Conservation (phyloP, 345 rosid genomes). For the Laguncularia racemosa region DNA sequence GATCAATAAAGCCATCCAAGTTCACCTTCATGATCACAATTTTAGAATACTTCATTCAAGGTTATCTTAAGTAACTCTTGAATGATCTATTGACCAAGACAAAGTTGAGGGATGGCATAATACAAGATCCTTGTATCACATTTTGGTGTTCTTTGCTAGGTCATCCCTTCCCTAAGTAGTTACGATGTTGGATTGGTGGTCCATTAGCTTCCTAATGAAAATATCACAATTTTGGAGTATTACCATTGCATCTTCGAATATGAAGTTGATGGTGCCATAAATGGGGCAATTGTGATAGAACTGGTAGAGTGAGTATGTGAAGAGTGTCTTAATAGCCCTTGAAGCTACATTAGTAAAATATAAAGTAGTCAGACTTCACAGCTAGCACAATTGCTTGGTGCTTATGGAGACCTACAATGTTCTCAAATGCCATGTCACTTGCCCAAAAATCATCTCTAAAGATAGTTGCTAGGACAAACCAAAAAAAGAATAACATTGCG, state of each 20-base stretch:
- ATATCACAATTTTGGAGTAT: conserved; percentile 74
- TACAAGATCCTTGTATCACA: conserved; percentile 42
- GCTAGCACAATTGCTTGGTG: conserved; percentile 61
- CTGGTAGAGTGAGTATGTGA: conserved; percentile 45
- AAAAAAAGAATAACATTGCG: background rate
- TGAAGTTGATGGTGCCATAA: conserved; percentile 69
- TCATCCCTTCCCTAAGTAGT: conserved; percentile 64
- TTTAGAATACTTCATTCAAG: conserved; percentile 25
- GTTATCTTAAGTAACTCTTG: conserved; percentile 31
- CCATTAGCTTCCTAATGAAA: conserved; percentile 46
- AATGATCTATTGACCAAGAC: conserved; percentile 21
- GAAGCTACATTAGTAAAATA: conserved; percentile 65
- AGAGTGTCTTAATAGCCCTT: conserved; percentile 70
- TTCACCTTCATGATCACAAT: conserved; percentile 29
- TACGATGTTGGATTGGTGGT: conserved; percentile 45
- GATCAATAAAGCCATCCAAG: conserved; percentile 46
- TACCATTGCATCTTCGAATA: conserved; percentile 56
- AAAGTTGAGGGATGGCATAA: conserved; percentile 38
- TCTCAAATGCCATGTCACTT: conserved; percentile 65
- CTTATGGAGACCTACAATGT: conserved; percentile 64
- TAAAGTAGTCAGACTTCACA: conserved; percentile 44
- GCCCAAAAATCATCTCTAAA: conserved; percentile 82
- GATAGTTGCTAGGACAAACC: conserved; percentile 28
- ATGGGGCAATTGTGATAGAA: conserved; percentile 72
- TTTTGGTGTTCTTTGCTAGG: conserved; percentile 46